Evolutionary conservation across 1,284 basidiomycete species (phyloP).

Genomic region (Cryptococcus sp.): DNA sequence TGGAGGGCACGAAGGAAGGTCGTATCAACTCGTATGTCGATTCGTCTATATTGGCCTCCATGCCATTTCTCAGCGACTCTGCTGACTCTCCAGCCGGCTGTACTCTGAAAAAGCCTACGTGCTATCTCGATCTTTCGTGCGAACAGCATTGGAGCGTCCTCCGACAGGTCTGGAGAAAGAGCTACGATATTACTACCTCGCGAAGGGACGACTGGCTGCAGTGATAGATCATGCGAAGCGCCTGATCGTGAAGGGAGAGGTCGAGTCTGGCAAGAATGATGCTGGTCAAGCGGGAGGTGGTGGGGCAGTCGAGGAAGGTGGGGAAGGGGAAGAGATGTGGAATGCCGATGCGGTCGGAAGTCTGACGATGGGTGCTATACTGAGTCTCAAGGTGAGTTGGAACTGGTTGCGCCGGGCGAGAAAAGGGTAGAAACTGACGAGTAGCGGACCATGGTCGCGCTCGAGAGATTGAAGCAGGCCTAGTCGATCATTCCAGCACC

Average conservation of each 20-base stretch:
- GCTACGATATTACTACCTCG: constrained; percentile 68
- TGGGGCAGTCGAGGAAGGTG: constrained; percentile 47
- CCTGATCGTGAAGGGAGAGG: constrained; percentile 57
- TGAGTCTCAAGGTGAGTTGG: constrained; percentile 54
- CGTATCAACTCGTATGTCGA: constrained; percentile 57
- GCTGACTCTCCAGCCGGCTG: constrained; percentile 20
- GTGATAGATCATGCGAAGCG: constrained; percentile 60
- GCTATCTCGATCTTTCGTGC: constrained; percentile 79
- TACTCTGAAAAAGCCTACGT: constrained; percentile 79
- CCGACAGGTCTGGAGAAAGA: constrained; percentile 66
- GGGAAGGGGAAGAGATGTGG: constrained; percentile 46
- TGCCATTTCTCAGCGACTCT: not conserved
- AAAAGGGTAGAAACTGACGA: not conserved
- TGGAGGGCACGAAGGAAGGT: constrained; percentile 81
- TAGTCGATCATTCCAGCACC: not conserved
- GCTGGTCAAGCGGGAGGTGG: constrained; percentile 20
- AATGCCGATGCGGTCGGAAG: constrained; percentile 60
- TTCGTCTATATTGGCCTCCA: constrained; percentile 49
- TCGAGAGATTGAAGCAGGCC: constrained; percentile 19
- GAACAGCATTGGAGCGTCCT: constrained; percentile 72
- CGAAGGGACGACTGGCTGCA: constrained; percentile 59
- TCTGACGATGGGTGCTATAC: constrained; percentile 71
- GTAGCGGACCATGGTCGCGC: constrained; percentile 24
- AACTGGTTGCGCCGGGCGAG: no score
- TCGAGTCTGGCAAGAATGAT: constrained; percentile 32